Conservation (phyloP, 768 basidiomycete species). For the Mycena haematopus region DNA sequence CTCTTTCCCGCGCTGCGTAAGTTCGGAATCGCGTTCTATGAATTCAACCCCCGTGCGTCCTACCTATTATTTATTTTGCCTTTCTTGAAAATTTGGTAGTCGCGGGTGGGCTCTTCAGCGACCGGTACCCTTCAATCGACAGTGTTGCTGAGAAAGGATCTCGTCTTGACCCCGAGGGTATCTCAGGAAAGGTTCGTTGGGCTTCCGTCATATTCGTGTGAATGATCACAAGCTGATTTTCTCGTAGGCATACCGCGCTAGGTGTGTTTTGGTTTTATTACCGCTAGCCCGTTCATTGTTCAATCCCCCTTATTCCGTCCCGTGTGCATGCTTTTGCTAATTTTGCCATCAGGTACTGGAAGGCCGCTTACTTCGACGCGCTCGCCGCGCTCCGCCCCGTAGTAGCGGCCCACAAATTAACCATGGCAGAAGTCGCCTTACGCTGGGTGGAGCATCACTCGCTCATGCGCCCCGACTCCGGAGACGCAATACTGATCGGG, state of each 20-base stretch:
- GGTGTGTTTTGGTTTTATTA: slow-evolving; percentile 36
- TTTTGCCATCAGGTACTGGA: slow-evolving; percentile 70
- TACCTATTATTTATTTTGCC: too few species aligned
- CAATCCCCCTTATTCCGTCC: too few species aligned
- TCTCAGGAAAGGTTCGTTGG: slow-evolving; percentile 49
- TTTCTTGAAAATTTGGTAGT: slow-evolving; percentile 40
- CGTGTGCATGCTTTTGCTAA: too few species aligned
- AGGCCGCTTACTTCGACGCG: slow-evolving; percentile 55
- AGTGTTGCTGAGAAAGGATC: slow-evolving; percentile 55
- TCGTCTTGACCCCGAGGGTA: slow-evolving; percentile 54
- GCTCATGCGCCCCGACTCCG: slow-evolving; percentile 50
- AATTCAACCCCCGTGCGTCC: slow-evolving; percentile 56
- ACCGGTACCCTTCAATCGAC: slow-evolving; percentile 51
- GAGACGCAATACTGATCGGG: slow-evolving; percentile 66
- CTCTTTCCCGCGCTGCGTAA: slow-evolving; percentile 26
- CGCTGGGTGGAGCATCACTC: slow-evolving; percentile 69
- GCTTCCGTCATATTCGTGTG: too few species aligned
- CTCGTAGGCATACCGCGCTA: slow-evolving; percentile 43
- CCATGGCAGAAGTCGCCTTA: slow-evolving; percentile 59
- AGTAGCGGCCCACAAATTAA: slow-evolving; percentile 52
- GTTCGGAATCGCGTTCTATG: slow-evolving; percentile 60
- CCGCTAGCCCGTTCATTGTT: too few species aligned
- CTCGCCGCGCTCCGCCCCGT: slow-evolving; percentile 50
- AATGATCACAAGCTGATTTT: neutral
- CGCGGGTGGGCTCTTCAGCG: slow-evolving; percentile 65